phyloP scores from a whole-genome alignment of 768 basidiomycete genomes.

The Trametopsis cervina region DNA sequence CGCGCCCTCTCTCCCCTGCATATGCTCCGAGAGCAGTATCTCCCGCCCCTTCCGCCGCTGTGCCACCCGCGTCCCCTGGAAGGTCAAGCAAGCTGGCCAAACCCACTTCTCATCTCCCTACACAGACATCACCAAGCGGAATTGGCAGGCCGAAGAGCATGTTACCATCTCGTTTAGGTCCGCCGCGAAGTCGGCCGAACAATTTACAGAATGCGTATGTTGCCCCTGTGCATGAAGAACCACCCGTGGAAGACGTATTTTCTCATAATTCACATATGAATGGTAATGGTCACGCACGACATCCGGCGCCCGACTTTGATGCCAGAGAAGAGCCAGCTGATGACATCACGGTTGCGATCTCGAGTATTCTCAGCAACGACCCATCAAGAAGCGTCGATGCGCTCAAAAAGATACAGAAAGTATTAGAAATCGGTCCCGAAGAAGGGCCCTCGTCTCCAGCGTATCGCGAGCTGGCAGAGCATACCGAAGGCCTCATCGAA shows the following conservation, averaged over 20 bases:
- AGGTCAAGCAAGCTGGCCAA: constrained; percentile 11
- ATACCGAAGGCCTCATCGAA: constrained; percentile 80
- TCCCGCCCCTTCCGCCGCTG: constrained; percentile 30
- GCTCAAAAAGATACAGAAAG: constrained; percentile 87
- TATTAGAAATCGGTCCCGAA: constrained; percentile 71
- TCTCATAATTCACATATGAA: not conserved
- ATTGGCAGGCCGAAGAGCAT: constrained; percentile 56
- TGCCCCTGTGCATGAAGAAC: not conserved
- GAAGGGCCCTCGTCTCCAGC: constrained; percentile 58
- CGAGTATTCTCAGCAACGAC: constrained; percentile 85
- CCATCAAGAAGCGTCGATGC: constrained; percentile 84
- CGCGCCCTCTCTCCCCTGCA: constrained; percentile 37
- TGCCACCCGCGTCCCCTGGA: constrained; percentile 38
- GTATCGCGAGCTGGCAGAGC: constrained; percentile 73
- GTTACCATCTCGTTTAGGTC: constrained; percentile 68
- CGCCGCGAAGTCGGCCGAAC: constrained; percentile 48
- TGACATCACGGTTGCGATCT: constrained; percentile 77
- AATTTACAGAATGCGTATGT: constrained; percentile 3
- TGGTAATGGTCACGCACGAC: not conserved
- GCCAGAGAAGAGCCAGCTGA: constrained; percentile 25
- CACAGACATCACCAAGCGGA: constrained; percentile 29
- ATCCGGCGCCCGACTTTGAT: not conserved
- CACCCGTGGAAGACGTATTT: constrained; percentile 2
- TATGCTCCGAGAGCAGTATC: constrained; percentile 29
- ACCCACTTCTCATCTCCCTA: constrained; percentile 22